Conservation (phyloP, 2,329 filamentous ascomycete species). For the Pestalotiopsis sp. region DNA sequence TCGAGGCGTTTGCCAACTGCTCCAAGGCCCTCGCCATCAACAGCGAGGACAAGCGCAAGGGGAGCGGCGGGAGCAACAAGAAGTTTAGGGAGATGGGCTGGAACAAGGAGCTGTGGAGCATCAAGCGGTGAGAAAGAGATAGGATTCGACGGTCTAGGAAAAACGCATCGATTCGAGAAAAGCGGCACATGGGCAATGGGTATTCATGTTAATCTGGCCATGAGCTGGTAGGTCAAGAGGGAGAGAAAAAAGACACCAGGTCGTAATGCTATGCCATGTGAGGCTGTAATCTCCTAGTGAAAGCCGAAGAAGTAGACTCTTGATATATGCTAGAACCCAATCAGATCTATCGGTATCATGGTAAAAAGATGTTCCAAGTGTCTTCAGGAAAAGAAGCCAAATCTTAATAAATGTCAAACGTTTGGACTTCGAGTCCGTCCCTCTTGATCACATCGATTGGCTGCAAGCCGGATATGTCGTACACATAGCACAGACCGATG, state of each 20-base stretch:
- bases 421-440: neutral
- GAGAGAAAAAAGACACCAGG: neutral
- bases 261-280: neutral
- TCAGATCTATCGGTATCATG: neutral
- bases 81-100: conserved; percentile 65
- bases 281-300: no score
- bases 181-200: neutral
- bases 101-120: conserved; percentile 65
- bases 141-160: neutral
- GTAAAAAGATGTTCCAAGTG: neutral
- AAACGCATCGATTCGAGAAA: neutral
- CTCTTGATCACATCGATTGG: neutral
- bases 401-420: neutral
- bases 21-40: conserved; percentile 71
- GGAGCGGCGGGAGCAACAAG: conserved; percentile 53
- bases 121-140: conserved; percentile 37
- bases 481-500: neutral
- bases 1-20: conserved; percentile 75
- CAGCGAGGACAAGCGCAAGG: conserved; percentile 55
- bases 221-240: neutral
- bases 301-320: no score
- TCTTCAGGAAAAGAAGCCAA: no score
- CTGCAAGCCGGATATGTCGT: neutral
- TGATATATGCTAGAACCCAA: neutral
- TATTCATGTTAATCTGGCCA: neutral